phyloP scores from a whole-genome alignment of 192 early-diverging fungal species.

The Pilobolus umbonatus region DNA sequence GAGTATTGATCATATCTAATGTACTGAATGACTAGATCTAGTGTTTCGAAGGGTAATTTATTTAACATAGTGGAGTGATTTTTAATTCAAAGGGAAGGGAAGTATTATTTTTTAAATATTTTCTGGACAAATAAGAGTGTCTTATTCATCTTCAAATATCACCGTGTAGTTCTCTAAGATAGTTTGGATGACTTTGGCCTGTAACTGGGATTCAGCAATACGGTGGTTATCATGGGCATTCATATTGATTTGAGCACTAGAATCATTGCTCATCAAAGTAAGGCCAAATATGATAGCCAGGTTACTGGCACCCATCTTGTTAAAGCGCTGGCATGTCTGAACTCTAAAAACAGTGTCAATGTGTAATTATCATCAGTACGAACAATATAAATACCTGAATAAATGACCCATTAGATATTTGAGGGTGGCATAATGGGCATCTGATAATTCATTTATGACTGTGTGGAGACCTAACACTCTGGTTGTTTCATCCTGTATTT shows the following conservation, averaged over 20 bases:
- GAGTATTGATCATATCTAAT: no score
- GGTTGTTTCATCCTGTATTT: conserved; percentile 52
- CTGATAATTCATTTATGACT: conserved; percentile 68
- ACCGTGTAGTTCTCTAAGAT: conserved; percentile 54
- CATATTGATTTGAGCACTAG: conserved; percentile 1
- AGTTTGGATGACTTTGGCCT: conserved; percentile 60
- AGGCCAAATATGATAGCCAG: conserved; percentile 90
- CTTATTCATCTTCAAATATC: conserved; percentile 55
- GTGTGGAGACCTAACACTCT: conserved; percentile 65
- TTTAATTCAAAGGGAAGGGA: no score
- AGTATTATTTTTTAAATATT: background rate
- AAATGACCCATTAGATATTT: conserved; percentile 79
- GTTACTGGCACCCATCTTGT: conserved; percentile 85
- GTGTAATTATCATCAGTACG: background rate
- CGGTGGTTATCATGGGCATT: conserved; percentile 5
- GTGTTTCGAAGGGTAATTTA: no score
- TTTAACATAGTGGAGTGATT: no score
- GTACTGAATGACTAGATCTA: no score
- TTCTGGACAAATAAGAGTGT: no score
- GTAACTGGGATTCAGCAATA: conserved; percentile 52
- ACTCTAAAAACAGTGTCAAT: conserved; percentile 42
- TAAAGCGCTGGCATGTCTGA: conserved; percentile 65
- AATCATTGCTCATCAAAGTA: conserved; percentile 59
- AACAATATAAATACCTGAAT: conserved; percentile 53
- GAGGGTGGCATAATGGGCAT: conserved; percentile 82